Evolutionary conservation across 148 eudicot genomes (phyloP).

Genomic region (Vaccinium corymbosum): DNA sequence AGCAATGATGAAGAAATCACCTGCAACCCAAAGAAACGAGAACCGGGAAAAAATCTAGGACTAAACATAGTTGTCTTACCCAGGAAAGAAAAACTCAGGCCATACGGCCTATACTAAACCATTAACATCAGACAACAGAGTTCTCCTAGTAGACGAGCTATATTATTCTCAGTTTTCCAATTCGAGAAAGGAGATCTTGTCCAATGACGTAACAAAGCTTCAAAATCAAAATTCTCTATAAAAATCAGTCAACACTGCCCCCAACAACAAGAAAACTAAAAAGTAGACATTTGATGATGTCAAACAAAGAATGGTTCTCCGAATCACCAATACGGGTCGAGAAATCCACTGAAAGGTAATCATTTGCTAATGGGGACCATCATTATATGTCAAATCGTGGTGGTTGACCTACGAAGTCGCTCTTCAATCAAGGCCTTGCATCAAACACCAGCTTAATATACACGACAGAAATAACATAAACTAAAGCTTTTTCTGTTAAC

Average conservation of each 20-base stretch:
- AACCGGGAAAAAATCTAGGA: not conserved
- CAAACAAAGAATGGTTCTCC: not conserved
- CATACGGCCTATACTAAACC: not conserved
- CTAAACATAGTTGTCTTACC: not conserved
- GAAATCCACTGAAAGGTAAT: not conserved
- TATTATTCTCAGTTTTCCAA: not conserved
- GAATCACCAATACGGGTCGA: not conserved
- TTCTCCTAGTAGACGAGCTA: not conserved
- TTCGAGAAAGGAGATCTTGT: not conserved
- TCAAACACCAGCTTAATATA: not conserved
- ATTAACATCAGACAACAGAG: not conserved
- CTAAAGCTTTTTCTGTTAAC: not conserved
- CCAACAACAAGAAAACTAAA: not conserved
- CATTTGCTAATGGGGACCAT: not conserved
- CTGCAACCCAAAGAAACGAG: not conserved
- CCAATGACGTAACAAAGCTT: not conserved
- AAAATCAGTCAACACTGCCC: not conserved
- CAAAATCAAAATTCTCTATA: not conserved
- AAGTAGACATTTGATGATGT: not conserved
- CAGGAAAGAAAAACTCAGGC: not conserved
- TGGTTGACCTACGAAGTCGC: not conserved
- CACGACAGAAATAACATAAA: not conserved
- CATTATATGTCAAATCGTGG: not conserved
- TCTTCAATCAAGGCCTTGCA: not conserved
- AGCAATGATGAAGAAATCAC: not conserved